Conservation (phyloP, 805 yeast species). For the Ogataea populi-albae region DNA sequence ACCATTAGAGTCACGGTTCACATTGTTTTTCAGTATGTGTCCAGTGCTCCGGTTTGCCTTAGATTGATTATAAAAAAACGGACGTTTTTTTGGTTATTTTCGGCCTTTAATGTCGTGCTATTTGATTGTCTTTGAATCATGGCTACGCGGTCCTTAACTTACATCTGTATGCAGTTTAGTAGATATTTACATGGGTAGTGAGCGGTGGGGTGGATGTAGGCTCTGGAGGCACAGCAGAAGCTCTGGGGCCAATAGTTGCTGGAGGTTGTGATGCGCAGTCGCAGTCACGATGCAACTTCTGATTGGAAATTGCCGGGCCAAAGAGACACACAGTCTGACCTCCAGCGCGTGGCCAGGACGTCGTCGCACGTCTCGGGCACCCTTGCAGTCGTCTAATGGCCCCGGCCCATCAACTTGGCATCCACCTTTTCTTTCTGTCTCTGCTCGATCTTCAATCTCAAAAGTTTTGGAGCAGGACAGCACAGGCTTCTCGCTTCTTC, state of each 20-base stretch:
- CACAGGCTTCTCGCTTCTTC: slow-evolving; percentile 61
- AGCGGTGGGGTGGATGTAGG: too few species aligned
- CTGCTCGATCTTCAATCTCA: slow-evolving; percentile 64
- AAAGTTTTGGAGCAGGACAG: slow-evolving; percentile 69
- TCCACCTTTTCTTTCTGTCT: slow-evolving; percentile 55
- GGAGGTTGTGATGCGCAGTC: slow-evolving; percentile 6
- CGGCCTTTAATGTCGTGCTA: slow-evolving; percentile 58
- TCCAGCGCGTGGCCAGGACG: too few species aligned
- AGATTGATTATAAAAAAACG: slow-evolving; percentile 45
- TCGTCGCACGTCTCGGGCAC: too few species aligned
- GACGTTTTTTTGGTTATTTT: slow-evolving; percentile 39
- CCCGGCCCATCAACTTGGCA: slow-evolving; percentile 42
- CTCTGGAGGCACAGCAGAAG: too few species aligned
- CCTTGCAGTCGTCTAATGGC: too few species aligned
- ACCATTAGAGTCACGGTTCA: slow-evolving; percentile 78
- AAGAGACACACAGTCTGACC: too few species aligned
- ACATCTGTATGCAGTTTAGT: too few species aligned
- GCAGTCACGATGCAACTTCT: slow-evolving; percentile 7
- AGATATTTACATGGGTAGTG: too few species aligned
- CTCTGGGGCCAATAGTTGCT: slow-evolving; percentile 4
- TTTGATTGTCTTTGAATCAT: slow-evolving; percentile 33
- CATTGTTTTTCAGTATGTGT: slow-evolving; percentile 45
- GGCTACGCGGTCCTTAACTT: slow-evolving; percentile 75
- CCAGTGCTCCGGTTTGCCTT: slow-evolving; percentile 94
- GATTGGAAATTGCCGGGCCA: too few species aligned